Conservation (phyloP, 768 basidiomycete species). For the Lactifluus volemus region DNA sequence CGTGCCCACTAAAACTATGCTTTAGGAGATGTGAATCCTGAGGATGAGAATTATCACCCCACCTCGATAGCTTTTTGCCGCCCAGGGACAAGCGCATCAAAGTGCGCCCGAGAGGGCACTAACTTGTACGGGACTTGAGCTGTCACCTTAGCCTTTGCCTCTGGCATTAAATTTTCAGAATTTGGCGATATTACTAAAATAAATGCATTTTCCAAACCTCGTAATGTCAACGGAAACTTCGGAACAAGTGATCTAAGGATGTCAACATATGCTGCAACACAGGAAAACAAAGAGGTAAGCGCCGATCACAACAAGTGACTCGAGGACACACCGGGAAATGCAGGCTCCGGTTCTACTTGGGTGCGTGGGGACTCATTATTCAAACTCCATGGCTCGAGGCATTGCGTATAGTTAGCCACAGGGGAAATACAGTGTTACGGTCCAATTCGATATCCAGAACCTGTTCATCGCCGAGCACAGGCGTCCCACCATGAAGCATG, state of each 20-base stretch:
- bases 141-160: constrained; percentile 28
- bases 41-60: constrained; percentile 12
- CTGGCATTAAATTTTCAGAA: constrained; percentile 22
- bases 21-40: not conserved
- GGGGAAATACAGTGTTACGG: constrained; percentile 33
- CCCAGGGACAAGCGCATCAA: constrained; percentile 32
- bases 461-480: constrained; percentile 41
- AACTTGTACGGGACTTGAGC: constrained; percentile 32
- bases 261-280: constrained; percentile 26
- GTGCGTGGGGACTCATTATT: not conserved
- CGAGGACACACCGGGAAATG: not conserved
- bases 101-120: constrained; percentile 28
- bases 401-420: constrained; percentile 12
- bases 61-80: constrained; percentile 44
- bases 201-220: constrained; percentile 25
- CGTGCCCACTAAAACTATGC: constrained; percentile 33
- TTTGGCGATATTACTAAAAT: not conserved
- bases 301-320: not conserved
- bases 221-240: constrained; percentile 36
- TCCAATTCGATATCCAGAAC: constrained; percentile 43
- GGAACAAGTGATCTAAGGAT: constrained; percentile 31
- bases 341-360: not conserved
- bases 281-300: not conserved
- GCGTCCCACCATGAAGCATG: constrained; percentile 28
- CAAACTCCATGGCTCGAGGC: constrained; percentile 14